Conservation (phyloP, 1,284 basidiomycete genomes). For the Albatrellus sp. region DNA sequence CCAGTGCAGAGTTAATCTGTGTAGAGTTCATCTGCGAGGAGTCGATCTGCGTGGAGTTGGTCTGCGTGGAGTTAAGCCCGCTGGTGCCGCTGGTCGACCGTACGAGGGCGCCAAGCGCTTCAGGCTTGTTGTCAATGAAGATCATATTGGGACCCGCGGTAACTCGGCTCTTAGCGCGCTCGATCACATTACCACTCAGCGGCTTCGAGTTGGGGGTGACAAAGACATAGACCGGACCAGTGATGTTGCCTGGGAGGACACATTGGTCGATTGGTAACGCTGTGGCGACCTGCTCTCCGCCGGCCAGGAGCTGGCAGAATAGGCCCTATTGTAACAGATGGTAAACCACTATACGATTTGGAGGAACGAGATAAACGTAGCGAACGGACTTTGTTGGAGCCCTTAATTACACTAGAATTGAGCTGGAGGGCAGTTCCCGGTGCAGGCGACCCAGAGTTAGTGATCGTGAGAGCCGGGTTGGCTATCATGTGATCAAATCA, state of each 20-base stretch:
- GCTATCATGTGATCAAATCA: constrained; percentile 22
- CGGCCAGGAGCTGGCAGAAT: constrained; percentile 69
- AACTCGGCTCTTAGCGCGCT: background rate
- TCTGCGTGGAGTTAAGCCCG: background rate
- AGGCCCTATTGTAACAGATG: constrained; percentile 27
- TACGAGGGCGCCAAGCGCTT: background rate
- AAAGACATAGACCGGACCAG: constrained; percentile 42
- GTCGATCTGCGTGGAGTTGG: background rate
- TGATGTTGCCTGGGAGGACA: constrained; percentile 47
- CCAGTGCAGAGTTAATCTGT: constrained; percentile 1
- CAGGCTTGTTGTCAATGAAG: background rate
- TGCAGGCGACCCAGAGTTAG: constrained; percentile 43
- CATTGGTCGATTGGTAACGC: constrained; percentile 48
- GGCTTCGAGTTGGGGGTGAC: background rate
- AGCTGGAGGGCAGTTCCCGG: constrained; percentile 54
- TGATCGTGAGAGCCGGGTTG: constrained; percentile 48
- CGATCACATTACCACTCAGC: background rate
- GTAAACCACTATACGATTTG: background rate
- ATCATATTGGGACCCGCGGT: constrained; percentile 1
- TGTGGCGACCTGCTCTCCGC: constrained; percentile 44
- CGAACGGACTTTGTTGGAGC: constrained; percentile 21
- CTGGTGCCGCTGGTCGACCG: background rate
- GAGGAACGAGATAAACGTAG: background rate
- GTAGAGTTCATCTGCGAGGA: background rate
- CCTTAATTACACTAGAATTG: constrained; percentile 41